These are phyloP conservation scores for Brasenia schreberi DNA, from an alignment of 164 flowering plant species.

Conservation along the genomic window DNA sequence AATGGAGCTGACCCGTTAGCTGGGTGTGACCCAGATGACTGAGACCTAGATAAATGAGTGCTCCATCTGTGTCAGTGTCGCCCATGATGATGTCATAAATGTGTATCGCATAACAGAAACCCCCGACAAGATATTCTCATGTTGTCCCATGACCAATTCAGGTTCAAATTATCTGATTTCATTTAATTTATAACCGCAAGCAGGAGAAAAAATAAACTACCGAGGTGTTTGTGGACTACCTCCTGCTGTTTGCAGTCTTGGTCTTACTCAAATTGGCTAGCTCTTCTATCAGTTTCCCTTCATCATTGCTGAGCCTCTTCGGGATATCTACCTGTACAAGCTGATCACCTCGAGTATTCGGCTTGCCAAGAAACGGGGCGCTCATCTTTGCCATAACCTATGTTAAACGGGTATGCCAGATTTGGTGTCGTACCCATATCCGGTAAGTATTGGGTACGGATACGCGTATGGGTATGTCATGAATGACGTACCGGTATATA, in stretches of 20 bases:
- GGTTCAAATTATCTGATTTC: not conserved
- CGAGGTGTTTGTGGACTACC: constrained; percentile 9
- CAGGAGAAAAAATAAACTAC: not conserved
- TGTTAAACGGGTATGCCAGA: too few species aligned
- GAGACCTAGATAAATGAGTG: too few species aligned
- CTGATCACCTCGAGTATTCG: constrained; percentile 85
- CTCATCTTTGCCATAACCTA: constrained; percentile 93
- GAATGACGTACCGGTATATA: too few species aligned
- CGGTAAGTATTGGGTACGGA: too few species aligned
- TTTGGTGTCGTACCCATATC: too few species aligned
- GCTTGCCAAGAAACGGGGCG: constrained; percentile 62
- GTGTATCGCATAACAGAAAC: not conserved
- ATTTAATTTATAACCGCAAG: not conserved
- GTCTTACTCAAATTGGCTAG: constrained; percentile 58
- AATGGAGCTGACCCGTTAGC: too few species aligned
- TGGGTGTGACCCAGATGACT: too few species aligned
- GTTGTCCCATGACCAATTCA: not conserved
- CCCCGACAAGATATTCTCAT: not conserved
- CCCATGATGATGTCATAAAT: not conserved
- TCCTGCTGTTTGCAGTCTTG: constrained; percentile 42
- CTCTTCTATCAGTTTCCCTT: constrained; percentile 80
- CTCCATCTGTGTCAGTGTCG: not conserved
- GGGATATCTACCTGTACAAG: constrained; percentile 95
- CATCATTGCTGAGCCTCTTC: constrained; percentile 61
- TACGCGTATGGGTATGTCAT: too few species aligned